phyloP scores from a whole-genome alignment of 2,329 filamentous ascomycete species.

The Emericellopsis cladophorae region DNA sequence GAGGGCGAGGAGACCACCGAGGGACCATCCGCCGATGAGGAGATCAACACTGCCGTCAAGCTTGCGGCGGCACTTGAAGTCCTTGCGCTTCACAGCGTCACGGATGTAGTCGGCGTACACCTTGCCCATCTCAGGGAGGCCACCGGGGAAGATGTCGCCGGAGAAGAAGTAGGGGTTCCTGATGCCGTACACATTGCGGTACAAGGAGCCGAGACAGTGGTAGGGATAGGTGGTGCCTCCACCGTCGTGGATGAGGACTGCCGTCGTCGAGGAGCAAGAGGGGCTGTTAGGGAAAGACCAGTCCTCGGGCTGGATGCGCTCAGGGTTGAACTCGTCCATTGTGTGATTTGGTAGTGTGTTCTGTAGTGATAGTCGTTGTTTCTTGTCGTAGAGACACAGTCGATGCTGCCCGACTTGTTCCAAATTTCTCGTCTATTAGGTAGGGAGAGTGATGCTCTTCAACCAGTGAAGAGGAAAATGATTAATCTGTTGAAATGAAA shows the following conservation, averaged over 20 bases:
- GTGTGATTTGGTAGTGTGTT: neutral
- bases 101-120: conserved; percentile 35
- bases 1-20: conserved; percentile 38
- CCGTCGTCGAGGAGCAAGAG: conserved; percentile 21
- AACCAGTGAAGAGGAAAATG: neutral
- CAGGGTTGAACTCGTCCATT: conserved; percentile 14
- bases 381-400: neutral
- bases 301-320: conserved; percentile 20
- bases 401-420: neutral
- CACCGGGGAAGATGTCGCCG: conserved; percentile 33
- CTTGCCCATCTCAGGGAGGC: conserved; percentile 40
- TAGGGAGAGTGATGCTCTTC: neutral
- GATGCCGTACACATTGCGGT: conserved; percentile 39
- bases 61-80: conserved; percentile 14
- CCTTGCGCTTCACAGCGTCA: conserved; percentile 14
- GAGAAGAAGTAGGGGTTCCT: conserved; percentile 38
- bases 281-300: conserved; percentile 10
- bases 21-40: conserved; percentile 42
- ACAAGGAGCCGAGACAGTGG: conserved; percentile 35
- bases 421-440: neutral
- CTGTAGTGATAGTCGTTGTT: neutral
- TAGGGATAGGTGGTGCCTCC: conserved; percentile 48
- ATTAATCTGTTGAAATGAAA: neutral
- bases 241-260: conserved; percentile 47
- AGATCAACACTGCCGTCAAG: conserved; percentile 20